Conservation (phyloP, 2,329 filamentous ascomycete genomes). For the Phyllosticta citriasiana region DNA sequence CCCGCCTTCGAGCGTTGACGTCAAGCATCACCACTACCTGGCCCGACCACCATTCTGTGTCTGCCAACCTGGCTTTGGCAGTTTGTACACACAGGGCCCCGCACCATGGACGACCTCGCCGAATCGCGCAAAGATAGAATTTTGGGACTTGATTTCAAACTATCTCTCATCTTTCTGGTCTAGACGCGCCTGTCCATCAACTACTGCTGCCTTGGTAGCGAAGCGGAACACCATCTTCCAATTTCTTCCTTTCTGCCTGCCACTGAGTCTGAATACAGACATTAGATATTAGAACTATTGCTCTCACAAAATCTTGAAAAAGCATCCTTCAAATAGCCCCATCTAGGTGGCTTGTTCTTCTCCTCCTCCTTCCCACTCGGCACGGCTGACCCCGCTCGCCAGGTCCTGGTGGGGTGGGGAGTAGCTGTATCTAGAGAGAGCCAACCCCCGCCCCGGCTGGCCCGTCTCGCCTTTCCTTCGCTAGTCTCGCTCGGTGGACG, state of each 20-base stretch:
- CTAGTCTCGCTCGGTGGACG: not conserved
- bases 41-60: not conserved
- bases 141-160: not conserved
- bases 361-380: not conserved
- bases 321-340: not conserved
- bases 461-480: not conserved
- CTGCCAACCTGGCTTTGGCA: not conserved
- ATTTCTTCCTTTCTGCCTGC: not conserved
- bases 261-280: not conserved
- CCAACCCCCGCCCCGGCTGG: not conserved
- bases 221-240: not conserved
- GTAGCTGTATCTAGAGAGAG: not conserved
- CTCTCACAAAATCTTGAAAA: not conserved
- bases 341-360: not conserved
- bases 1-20: not conserved
- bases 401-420: not conserved
- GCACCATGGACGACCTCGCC: not conserved
- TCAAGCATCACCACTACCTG: not conserved
- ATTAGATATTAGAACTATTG: not conserved
- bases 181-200: not conserved
- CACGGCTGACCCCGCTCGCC: not conserved
- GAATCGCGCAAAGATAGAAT: not conserved
- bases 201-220: not conserved
- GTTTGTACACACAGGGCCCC: not conserved
- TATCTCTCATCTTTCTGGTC: not conserved